Evolutionary conservation across 2,329 filamentous ascomycete species (phyloP).

Genomic region (Fusarium albidum): DNA sequence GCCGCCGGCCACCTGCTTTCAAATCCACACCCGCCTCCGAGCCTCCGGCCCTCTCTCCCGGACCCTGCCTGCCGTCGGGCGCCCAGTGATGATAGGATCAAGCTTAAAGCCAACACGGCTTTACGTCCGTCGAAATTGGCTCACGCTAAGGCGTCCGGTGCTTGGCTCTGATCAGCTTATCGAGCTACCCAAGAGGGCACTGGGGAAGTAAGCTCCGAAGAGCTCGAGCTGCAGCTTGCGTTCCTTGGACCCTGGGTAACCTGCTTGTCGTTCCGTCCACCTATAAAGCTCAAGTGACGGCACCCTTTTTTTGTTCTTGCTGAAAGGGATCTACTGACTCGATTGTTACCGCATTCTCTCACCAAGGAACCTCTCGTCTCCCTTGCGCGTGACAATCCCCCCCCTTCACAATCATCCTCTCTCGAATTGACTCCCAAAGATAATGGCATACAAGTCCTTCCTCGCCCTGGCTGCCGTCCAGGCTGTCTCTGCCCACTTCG

Average conservation of each 20-base stretch:
- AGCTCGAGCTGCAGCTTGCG: conserved; percentile 18
- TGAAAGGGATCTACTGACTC: neutral
- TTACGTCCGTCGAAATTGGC: conserved; percentile 28
- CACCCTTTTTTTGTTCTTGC: conserved; percentile 10
- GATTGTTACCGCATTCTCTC: neutral
- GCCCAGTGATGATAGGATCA: conserved; percentile 16
- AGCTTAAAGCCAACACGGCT: conserved; percentile 4
- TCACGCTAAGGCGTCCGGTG: conserved; percentile 29
- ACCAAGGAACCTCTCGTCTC: neutral
- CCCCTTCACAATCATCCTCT: neutral
- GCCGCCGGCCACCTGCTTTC: conserved; percentile 20
- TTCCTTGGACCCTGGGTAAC: conserved; percentile 14
- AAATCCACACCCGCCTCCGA: conserved; percentile 33
- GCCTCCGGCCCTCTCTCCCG: conserved; percentile 13
- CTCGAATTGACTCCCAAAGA: conserved; percentile 13
- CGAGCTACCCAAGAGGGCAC: conserved; percentile 9
- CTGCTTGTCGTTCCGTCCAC: too few species aligned
- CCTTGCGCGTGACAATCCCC: neutral
- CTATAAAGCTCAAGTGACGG: conserved; percentile 27
- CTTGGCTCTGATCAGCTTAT: conserved; percentile 12
- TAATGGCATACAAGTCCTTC: conserved; percentile 45
- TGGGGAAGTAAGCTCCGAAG: neutral
- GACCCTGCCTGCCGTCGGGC: conserved; percentile 1
- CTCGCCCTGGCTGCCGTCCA: conserved; percentile 47
- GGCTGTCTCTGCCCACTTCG: conserved; percentile 57